Base-by-base conservation (phyloP, 257 asterid species). In the Solanum sejunctum region DNA sequence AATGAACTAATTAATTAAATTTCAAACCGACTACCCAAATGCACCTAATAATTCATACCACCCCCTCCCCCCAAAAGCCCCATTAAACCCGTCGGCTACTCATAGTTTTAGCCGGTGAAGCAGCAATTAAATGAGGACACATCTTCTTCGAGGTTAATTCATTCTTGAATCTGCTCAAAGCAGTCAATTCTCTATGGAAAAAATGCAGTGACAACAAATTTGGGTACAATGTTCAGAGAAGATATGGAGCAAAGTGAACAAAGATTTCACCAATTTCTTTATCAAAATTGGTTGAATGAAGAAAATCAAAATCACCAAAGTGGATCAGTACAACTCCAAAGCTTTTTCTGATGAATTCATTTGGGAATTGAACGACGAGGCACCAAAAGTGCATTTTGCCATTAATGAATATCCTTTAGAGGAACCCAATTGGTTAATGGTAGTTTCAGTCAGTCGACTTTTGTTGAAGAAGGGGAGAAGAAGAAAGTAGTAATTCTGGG, bases 211-310 rank as follows among this genome's bases (percentile, higher is more conserved):
- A 9, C 4, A 47, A 47, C 12, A 47, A 80, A 61, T 96, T 91
- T 83, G 98, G 98, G 21, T 96, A 93, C 95, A 94, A 96, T 12
- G 93, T 92, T 17, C 94, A 93, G 88, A 28, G 51, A 47, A 9
- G 51, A 47, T 47, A 47, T 47, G 51, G 12, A 47, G 51, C 51
- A 96, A 91, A 73, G 79, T 61, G 41, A 86, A 84, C 49, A 67
- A 32, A 3, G 98, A 96, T 39, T 96, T 96, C 91, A 92, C 94
- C 2, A 89, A 72, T 2, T 91, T 92, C 84, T 96, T 96, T 88
- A 80, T 93, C 51, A 90, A 84, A 67, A 89, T 96, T 3, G 95
- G 92, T 45, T 96, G 99, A 98, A 93, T 96, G 98, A 96, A 94
- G 88, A 92, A 86, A 87, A 93, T 96, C 0, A 95, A 93, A 66